Evolutionary conservation across 75 land plant genomes (phyloP), one percentile per base, ranked within the genome.

Genomic region (Ceratopteris richardii): DNA sequence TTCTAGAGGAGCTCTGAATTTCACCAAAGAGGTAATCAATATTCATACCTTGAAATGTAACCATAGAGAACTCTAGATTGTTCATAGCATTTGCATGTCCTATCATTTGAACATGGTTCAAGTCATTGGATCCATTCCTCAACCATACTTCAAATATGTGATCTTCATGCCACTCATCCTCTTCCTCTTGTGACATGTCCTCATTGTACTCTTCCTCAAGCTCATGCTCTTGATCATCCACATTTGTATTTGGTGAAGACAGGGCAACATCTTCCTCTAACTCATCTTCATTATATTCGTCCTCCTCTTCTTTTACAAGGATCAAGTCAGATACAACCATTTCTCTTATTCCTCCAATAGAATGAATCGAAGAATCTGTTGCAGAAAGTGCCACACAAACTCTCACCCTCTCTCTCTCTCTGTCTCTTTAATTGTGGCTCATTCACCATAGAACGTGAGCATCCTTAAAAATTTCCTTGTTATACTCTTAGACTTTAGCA

Each of bases 391-490:
- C 42, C 79, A 12, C 76, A 96, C 44, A 68, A 81, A 31, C 77
- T 90, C 69, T 79, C 99, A 11, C 81, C 91, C 55, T 87, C 91
- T 44, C 84, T 88, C 24, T 87, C 94, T 88, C 60, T 83, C 93
- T 50, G 73, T 84, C 68, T 64, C 76, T 25, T 80, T 86, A 54
- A 55, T 79, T 81, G 84, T 84, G 55, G 78, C 82, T 50, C 80
- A 83, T 50, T 75, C 75, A 40, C 63, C 73, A 22, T 57, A n/a
- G n/a, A n/a, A n/a, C n/a, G n/a, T n/a, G n/a, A n/a, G n/a, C n/a
- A n/a, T n/a, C n/a, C n/a, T n/a, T n/a, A n/a, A n/a, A n/a, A n/a
- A n/a, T n/a, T n/a, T n/a, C n/a, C n/a, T n/a, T n/a, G n/a, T n/a
- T n/a, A n/a, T n/a, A n/a, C n/a, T n/a, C n/a, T n/a, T n/a, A n/a